Base-by-base conservation (phyloP, 208 protist genomes). In the Porcisia hertigi region DNA sequence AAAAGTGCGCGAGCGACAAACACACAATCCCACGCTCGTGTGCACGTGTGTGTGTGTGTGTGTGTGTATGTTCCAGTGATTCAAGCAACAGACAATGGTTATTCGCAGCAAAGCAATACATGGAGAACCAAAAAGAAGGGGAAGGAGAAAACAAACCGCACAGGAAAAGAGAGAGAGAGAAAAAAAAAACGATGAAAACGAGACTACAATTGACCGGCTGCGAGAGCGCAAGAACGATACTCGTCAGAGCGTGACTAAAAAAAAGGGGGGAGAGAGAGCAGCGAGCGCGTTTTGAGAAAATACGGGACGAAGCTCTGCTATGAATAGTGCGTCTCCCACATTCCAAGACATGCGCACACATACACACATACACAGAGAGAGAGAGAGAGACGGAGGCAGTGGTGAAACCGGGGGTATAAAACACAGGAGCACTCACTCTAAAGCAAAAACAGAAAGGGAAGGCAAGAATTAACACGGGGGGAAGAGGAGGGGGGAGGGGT, bases 41-140 rank as follows among this genome's bases (percentile, higher is more conserved):
- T 45, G 36, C 9, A n/a, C 7, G 58, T 66, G 71, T 69, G 57
- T 55, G 72, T 64, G 72, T 76, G 43, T 52, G 41, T 70, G 49
- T 58, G 43, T 72, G 12, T 72, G 36, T 76, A 11, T 41, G 43
- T 43, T 12, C 30, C 23, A 4, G 47, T 72, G 16, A 25, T 25
- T 36, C 54, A 0, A 25, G 59, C 73, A 36, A 47, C 16, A 34
- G 12, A 30, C 34, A 65, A 43, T 7, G 18, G 60, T 65, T 45
- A 18, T 62, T 23, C 45, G 3, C 45, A 9, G 45, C 3, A 49
- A 49, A 49, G 45, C 45, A 12, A 49, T 49, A 49, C 45, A 49
- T 49, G 45, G 9, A 49, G 45, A 49, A 49, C 3, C 45, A 9
- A 49, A 49, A 49, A 49, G 55, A 60, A 20, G 55, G 5, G 25